phyloP scores from a whole-genome alignment of 164 flowering plant genomes.

The Macadamia integrifolia region DNA sequence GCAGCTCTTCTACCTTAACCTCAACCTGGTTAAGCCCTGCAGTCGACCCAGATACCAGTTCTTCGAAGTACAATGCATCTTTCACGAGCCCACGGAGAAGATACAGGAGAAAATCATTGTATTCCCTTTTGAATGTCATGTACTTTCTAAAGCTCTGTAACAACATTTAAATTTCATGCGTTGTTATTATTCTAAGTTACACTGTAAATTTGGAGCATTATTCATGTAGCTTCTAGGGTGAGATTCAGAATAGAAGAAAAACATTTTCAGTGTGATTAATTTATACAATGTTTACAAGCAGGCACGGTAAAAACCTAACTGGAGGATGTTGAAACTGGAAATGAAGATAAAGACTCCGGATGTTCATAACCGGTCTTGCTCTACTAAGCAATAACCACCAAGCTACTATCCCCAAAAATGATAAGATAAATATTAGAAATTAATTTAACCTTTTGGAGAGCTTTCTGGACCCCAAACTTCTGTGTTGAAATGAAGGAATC shows the following conservation, averaged over 20 bases:
- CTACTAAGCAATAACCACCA: no score
- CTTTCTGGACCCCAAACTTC: slow-evolving; percentile 93
- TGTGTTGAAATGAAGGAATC: slow-evolving; percentile 96
- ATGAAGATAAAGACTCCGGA: background rate
- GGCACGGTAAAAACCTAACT: background rate
- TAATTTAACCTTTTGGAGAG: slow-evolving; percentile 72
- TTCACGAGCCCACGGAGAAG: slow-evolving; percentile 80
- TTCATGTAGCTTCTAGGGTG: no score
- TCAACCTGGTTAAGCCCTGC: slow-evolving; percentile 48
- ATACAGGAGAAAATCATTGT: slow-evolving; percentile 60
- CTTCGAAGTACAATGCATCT: slow-evolving; percentile 78
- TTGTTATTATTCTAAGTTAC: background rate
- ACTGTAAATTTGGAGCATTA: no score
- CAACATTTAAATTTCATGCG: slow-evolving; percentile 3
- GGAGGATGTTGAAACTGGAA: background rate
- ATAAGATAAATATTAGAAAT: background rate
- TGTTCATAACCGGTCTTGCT: no score
- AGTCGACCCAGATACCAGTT: slow-evolving; percentile 61
- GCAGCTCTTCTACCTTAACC: slow-evolving; percentile 74
- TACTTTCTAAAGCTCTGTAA: slow-evolving; percentile 88
- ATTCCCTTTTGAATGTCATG: slow-evolving; percentile 91
- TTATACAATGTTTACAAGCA: background rate
- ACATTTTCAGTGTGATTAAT: no score
- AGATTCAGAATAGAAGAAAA: no score
- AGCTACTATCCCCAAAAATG: no score